Evolutionary conservation across 2,329 filamentous ascomycete species (phyloP).

Genomic region (Aphanocladium album): DNA sequence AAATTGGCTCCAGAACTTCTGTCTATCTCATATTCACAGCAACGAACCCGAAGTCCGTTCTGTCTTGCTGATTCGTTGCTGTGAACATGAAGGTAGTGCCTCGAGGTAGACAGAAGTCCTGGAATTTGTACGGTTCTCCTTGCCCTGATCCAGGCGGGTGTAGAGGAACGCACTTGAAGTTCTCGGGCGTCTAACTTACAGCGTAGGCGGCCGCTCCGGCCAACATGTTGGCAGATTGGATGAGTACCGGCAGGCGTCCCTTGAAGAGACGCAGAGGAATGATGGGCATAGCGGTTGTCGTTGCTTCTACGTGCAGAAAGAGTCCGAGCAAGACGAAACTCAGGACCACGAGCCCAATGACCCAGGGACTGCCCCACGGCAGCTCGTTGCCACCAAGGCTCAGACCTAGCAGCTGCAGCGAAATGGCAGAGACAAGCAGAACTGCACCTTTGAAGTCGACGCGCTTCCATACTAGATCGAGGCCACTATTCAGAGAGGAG

Average conservation of each 20-base stretch:
- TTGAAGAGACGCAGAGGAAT: slow-evolving; percentile 52
- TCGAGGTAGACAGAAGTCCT: too few relatives aligned
- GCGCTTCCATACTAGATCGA: slow-evolving; percentile 42
- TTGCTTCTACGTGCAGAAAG: slow-evolving; percentile 45
- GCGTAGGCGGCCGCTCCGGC: slow-evolving; percentile 58
- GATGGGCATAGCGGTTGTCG: slow-evolving; percentile 46
- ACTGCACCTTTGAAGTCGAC: slow-evolving; percentile 56
- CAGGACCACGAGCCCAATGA: slow-evolving; percentile 39
- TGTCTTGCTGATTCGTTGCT: too few relatives aligned
- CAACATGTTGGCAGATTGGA: slow-evolving; percentile 55
- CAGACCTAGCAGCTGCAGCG: slow-evolving; percentile 50
- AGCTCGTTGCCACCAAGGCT: slow-evolving; percentile 53
- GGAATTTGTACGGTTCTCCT: too few relatives aligned
- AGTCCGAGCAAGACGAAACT: slow-evolving; percentile 38
- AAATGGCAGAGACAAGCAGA: slow-evolving; percentile 53
- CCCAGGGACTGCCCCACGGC: slow-evolving; percentile 45
- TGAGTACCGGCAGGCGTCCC: slow-evolving; percentile 49
- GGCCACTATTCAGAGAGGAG: slow-evolving; percentile 22
- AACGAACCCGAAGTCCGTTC: too few relatives aligned
- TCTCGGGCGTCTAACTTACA: slow-evolving; percentile 35
- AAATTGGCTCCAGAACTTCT: too few relatives aligned
- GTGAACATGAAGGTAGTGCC: too few relatives aligned
- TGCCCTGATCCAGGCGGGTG: too few relatives aligned
- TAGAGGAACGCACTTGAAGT: too few relatives aligned
- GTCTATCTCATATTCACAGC: too few relatives aligned